Conservation (phyloP, 1,284 basidiomycete species). For the Chiua sp. region DNA sequence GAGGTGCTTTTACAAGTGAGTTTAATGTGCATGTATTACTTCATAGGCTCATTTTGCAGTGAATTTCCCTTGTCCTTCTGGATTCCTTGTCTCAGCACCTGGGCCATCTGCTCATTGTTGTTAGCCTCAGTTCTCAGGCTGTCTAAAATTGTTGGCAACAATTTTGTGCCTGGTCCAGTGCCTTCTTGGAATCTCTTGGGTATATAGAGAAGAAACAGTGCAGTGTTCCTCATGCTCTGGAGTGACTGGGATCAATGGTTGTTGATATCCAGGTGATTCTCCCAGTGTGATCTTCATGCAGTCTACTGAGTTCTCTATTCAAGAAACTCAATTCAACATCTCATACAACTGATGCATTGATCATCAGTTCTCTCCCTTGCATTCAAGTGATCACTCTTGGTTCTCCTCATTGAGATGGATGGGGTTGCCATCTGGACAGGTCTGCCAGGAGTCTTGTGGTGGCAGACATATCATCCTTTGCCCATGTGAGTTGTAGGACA, state of each 20-base stretch:
- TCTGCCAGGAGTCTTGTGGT: conserved; percentile 61
- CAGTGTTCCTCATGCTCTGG: conserved; percentile 65
- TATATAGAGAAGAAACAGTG: conserved; percentile 74
- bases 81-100: too few relatives aligned
- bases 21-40: too few relatives aligned
- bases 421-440: conserved; percentile 56
- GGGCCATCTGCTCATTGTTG: too few relatives aligned
- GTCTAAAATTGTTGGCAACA: too few relatives aligned
- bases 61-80: too few relatives aligned
- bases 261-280: conserved; percentile 71
- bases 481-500: conserved; percentile 52
- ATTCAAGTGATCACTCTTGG: conserved; percentile 53
- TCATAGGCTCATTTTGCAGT: too few relatives aligned
- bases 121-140: too few relatives aligned
- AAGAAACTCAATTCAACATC: conserved; percentile 85
- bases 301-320: neutral
- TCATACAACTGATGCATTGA: conserved; percentile 67
- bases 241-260: conserved; percentile 65
- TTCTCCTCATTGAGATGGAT: conserved; percentile 68
- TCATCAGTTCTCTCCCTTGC: conserved; percentile 62
- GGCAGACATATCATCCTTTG: conserved; percentile 62
- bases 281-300: neutral
- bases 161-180: too few relatives aligned
- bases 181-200: too few relatives aligned
- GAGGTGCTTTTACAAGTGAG: too few relatives aligned